Conservation (phyloP, 805 yeast species). For the Isabelozyma heimii region DNA sequence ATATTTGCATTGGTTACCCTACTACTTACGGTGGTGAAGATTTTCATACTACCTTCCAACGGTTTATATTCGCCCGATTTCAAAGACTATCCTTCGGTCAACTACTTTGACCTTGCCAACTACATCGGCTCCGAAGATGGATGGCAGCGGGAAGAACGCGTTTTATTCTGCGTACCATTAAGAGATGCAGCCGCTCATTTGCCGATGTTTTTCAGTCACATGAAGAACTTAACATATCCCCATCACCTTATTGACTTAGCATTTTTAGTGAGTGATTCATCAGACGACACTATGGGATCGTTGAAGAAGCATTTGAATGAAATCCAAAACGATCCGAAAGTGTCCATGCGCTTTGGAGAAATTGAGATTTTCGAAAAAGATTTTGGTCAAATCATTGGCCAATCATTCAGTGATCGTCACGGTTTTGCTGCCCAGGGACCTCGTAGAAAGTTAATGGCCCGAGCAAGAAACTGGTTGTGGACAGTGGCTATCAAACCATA, state of each 20-base stretch:
- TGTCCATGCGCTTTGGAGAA: slow-evolving; percentile 67
- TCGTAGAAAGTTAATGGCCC: slow-evolving; percentile 90
- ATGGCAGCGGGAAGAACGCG: slow-evolving; percentile 76
- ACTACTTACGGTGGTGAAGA: neutral
- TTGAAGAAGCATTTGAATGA: slow-evolving; percentile 54
- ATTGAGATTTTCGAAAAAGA: slow-evolving; percentile 89
- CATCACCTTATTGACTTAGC: slow-evolving; percentile 80
- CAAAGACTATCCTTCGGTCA: slow-evolving; percentile 39
- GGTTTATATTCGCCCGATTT: slow-evolving; percentile 33
- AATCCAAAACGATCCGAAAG: slow-evolving; percentile 66
- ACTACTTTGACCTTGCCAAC: slow-evolving; percentile 69
- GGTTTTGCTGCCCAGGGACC: slow-evolving; percentile 97
- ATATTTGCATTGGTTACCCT: neutral
- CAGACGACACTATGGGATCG: slow-evolving; percentile 79
- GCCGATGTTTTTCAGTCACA: slow-evolving; percentile 83
- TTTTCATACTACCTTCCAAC: neutral
- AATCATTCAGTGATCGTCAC: slow-evolving; percentile 88
- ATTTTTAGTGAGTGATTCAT: slow-evolving; percentile 85
- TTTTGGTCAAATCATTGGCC: slow-evolving; percentile 91
- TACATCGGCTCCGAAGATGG: slow-evolving; percentile 69
- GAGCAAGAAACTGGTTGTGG: slow-evolving; percentile 92
- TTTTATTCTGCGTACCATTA: slow-evolving; percentile 82
- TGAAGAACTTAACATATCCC: slow-evolving; percentile 79
- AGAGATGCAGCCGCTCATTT: slow-evolving; percentile 90
- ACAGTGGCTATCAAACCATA: slow-evolving; percentile 84